Evolutionary conservation across 2,329 filamentous ascomycete genomes (phyloP).

Genomic region (Botrytis elliptica): DNA sequence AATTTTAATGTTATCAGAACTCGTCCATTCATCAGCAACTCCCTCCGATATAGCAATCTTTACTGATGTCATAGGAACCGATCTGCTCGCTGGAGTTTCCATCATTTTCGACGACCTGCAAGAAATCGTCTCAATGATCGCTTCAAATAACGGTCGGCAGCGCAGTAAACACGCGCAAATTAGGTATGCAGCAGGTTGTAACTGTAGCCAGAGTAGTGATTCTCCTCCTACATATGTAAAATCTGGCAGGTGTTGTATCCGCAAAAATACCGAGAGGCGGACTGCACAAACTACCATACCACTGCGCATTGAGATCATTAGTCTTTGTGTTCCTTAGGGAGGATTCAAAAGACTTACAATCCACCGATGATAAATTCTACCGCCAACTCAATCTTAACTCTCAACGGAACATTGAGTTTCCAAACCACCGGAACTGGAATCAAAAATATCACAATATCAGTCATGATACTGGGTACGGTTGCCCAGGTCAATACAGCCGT

Average conservation of each 20-base stretch:
- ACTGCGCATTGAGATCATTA: too few relatives aligned
- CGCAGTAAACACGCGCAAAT: not conserved
- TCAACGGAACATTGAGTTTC: not conserved
- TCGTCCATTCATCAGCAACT: not conserved
- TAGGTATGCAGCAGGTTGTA: not conserved
- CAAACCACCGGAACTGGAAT: not conserved
- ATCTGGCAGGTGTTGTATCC: too few relatives aligned
- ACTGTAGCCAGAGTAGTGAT: not conserved
- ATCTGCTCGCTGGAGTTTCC: too few relatives aligned
- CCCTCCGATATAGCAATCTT: not conserved
- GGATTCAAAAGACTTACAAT: too few relatives aligned
- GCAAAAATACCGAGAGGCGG: too few relatives aligned
- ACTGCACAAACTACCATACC: too few relatives aligned
- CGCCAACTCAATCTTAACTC: not conserved
- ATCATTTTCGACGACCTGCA: not conserved
- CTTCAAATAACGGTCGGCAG: not conserved
- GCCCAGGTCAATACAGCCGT: not conserved
- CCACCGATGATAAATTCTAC: not conserved
- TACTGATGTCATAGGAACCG: not conserved
- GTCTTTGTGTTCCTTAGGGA: rapidly evolving
- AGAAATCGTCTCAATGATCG: not conserved
- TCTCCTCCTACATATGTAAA: not conserved
- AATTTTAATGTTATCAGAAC: not conserved
- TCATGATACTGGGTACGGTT: not conserved
- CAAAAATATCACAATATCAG: not conserved